A percentile compares a stretch with the other conserved stretches of the same genome.
These are phyloP conservation scores for Macrophomina phaseolina DNA, from an alignment of 2,329 filamentous ascomycete genomes.

Conservation along the genomic window DNA sequence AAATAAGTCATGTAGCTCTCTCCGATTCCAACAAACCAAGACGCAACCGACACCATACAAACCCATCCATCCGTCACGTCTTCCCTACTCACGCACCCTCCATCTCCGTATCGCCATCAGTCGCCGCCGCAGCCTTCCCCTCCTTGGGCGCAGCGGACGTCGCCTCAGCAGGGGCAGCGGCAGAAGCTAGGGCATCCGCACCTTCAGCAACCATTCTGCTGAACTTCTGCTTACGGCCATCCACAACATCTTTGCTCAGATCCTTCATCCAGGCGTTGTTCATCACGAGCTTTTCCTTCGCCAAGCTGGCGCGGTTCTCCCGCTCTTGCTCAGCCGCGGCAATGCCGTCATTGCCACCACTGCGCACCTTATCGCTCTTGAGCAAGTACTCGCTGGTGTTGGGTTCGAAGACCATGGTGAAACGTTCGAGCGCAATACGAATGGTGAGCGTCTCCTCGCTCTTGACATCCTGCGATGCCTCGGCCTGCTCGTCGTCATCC, in stretches of 20 bases:
- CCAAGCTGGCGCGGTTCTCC: conserved; percentile 42
- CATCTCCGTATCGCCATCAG: conserved; percentile 15
- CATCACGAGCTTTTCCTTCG: conserved; percentile 49
- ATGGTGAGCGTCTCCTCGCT: conserved; percentile 51
- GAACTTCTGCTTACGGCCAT: conserved; percentile 47
- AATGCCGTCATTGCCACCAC: conserved; percentile 42
- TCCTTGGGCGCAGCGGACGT: not conserved
- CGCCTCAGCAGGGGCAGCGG: not conserved
- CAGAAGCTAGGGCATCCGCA: not conserved
- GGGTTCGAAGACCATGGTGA: conserved; percentile 50
- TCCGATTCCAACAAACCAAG: not conserved
- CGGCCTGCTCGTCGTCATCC: conserved; percentile 42
- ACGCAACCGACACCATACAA: not conserved
- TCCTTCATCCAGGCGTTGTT: conserved; percentile 56
- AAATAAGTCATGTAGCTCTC: conserved; percentile 3
- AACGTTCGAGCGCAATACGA: conserved; percentile 51
- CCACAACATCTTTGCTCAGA: conserved; percentile 53
- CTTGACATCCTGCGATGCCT: conserved; percentile 36
- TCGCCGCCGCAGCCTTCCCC: not conserved
- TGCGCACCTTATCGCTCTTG: conserved; percentile 43
- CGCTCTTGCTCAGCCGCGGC: conserved; percentile 42
- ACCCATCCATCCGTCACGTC: not conserved
- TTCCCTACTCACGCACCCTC: not conserved
- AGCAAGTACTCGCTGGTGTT: conserved; percentile 50
- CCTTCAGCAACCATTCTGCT: conserved; percentile 11